Percentiles rank a stretch among this genome's conserved stretches.
Conservation (phyloP, 2,329 filamentous ascomycete genomes). For the Stachybotrys elegans region DNA sequence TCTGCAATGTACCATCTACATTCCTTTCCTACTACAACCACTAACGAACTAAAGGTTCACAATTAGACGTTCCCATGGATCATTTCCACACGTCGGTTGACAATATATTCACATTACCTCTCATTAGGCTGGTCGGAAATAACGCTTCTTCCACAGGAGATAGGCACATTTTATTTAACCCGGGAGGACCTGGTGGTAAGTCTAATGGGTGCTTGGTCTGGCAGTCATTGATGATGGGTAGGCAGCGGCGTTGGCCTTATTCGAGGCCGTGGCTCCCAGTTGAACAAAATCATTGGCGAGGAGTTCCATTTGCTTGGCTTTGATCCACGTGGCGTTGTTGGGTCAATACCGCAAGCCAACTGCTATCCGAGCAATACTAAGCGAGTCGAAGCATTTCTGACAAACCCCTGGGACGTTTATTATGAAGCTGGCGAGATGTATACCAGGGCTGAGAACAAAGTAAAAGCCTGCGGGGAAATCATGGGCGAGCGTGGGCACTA, state of each 20-base stretch:
- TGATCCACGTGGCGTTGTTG: slow-evolving; percentile 40
- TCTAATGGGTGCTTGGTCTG: slow-evolving; percentile 26
- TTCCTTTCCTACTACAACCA: background rate
- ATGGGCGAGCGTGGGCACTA: slow-evolving; percentile 39
- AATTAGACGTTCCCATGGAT: slow-evolving; percentile 39
- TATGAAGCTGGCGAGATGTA: slow-evolving; percentile 33
- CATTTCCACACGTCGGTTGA: slow-evolving; percentile 32
- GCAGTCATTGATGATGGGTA: background rate
- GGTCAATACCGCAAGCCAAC: slow-evolving; percentile 21
- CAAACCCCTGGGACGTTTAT: slow-evolving; percentile 17
- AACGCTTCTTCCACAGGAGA: slow-evolving; percentile 24
- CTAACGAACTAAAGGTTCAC: background rate
- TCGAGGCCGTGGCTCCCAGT: slow-evolving; percentile 19
- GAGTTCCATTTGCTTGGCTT: slow-evolving; percentile 41
- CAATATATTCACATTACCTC: slow-evolving; percentile 37
- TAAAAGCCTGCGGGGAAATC: slow-evolving; percentile 34
- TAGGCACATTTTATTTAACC: slow-evolving; percentile 39
- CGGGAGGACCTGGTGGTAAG: slow-evolving; percentile 42
- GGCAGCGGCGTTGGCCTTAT: background rate
- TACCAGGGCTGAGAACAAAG: slow-evolving; percentile 35
- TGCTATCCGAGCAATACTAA: slow-evolving; percentile 34
- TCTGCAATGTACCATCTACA: background rate
- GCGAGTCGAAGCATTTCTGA: slow-evolving; percentile 18
- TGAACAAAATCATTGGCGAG: slow-evolving; percentile 33
- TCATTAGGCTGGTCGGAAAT: slow-evolving; percentile 37